Evolutionary conservation across 306 rosid species (phyloP).

Genomic region (Trifolium dubium): DNA sequence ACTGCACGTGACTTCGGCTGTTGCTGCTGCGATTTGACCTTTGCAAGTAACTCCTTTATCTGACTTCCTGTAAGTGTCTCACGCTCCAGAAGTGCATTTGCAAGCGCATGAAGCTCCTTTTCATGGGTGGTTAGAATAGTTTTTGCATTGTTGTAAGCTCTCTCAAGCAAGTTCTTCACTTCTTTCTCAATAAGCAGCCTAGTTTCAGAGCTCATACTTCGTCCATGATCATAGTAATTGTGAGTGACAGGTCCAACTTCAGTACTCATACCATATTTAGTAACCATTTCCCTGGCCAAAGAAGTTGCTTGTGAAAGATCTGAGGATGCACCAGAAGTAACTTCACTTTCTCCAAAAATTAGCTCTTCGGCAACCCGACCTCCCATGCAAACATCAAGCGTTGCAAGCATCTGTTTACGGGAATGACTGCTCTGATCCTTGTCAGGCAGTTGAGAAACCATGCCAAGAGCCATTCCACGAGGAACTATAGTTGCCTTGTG

Average conservation of each 20-base stretch:
- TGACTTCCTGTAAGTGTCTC: slow-evolving; percentile 87
- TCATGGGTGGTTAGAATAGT: slow-evolving; percentile 72
- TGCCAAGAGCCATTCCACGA: slow-evolving; percentile 88
- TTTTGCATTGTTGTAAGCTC: slow-evolving; percentile 85
- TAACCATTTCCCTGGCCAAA: slow-evolving; percentile 84
- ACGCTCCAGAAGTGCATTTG: slow-evolving; percentile 76
- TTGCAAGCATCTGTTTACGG: slow-evolving; percentile 86
- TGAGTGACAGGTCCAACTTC: slow-evolving; percentile 81
- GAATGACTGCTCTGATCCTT: slow-evolving; percentile 72
- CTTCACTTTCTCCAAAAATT: slow-evolving; percentile 86
- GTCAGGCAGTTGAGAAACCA: slow-evolving; percentile 83
- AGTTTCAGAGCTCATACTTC: slow-evolving; percentile 94
- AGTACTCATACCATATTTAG: slow-evolving; percentile 86
- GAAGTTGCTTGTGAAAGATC: slow-evolving; percentile 80
- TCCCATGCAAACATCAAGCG: slow-evolving; percentile 88
- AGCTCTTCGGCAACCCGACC: slow-evolving; percentile 95
- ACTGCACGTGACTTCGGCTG: slow-evolving; percentile 49
- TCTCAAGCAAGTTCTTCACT: slow-evolving; percentile 68
- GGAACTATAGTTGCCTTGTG: slow-evolving; percentile 97
- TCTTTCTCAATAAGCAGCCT: slow-evolving; percentile 89
- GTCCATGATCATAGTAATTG: slow-evolving; percentile 74
- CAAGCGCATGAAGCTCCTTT: slow-evolving; percentile 85
- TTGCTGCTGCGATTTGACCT: slow-evolving; percentile 57
- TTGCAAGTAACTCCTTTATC: slow-evolving; percentile 65
- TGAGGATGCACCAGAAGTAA: slow-evolving; percentile 76